These are phyloP conservation scores for Raffaelea ambrosiae DNA, from an alignment of 2,329 filamentous ascomycete genomes.

Conservation along the genomic window DNA sequence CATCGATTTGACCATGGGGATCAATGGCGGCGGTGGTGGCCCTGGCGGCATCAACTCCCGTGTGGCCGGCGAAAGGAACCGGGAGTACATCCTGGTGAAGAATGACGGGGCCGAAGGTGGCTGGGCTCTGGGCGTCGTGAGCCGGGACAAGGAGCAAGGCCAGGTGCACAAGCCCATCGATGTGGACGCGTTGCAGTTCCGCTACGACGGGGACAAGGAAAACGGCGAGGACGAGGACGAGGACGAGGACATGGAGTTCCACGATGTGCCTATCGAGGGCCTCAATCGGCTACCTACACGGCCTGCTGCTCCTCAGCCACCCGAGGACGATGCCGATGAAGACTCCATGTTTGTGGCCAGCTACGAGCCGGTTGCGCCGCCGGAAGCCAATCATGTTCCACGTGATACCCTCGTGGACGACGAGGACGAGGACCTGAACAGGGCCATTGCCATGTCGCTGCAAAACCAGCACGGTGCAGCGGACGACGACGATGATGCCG, in stretches of 20 bases:
- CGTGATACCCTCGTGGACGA: conserved; percentile 18
- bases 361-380: conserved; percentile 19
- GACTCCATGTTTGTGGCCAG: conserved; percentile 49
- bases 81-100: conserved; percentile 93
- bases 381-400: conserved; percentile 19
- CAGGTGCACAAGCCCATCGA: conserved; percentile 85
- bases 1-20: conserved; percentile 60
- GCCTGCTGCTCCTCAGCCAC: conserved; percentile 7
- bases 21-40: conserved; percentile 57
- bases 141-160: conserved; percentile 70
- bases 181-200: conserved; percentile 60
- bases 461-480: conserved; percentile 47
- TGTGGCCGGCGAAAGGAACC: conserved; percentile 75
- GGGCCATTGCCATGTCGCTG: conserved; percentile 79
- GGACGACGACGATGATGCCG: conserved; percentile 25
- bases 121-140: conserved; percentile 92
- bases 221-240: conserved; percentile 57
- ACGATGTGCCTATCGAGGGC: conserved; percentile 87
- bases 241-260: conserved; percentile 68
- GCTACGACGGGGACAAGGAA: conserved; percentile 46
- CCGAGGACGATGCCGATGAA: conserved; percentile 29
- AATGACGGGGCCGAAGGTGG: conserved; percentile 93
- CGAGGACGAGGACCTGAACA: conserved; percentile 57
- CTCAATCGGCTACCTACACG: conserved; percentile 72
- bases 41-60: conserved; percentile 39